Evolutionary conservation across 2,329 filamentous ascomycete genomes (phyloP).

Genomic region (Phaeosphaeria sp.): DNA sequence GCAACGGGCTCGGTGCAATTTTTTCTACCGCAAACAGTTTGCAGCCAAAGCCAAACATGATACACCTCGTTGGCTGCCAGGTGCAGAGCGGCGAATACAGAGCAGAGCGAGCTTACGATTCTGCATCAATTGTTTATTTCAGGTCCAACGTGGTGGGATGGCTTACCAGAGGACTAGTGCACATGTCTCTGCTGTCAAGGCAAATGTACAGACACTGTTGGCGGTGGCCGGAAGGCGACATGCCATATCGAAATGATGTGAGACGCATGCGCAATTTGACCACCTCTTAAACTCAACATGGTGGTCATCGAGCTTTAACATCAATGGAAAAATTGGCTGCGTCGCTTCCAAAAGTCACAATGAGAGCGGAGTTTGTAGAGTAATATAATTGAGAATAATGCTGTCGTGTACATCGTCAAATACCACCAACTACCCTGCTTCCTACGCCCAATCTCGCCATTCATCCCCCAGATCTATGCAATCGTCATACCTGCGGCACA

Average conservation of each 20-base stretch:
- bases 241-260: neutral
- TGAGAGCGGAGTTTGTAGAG: neutral
- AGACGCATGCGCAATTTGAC: neutral
- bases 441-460: neutral
- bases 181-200: neutral
- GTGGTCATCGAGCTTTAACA: neutral
- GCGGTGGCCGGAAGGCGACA: neutral
- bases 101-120: neutral
- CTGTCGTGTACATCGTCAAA: neutral
- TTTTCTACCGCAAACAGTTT: neutral
- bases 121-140: neutral
- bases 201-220: neutral
- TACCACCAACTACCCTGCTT: neutral
- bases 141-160: neutral
- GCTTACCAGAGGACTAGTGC: neutral
- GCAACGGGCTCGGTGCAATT: neutral
- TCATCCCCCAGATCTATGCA: neutral
- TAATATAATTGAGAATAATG: neutral
- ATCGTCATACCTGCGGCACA: constrained; percentile 7
- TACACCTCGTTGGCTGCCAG: neutral
- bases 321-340: neutral
- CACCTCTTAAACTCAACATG: neutral
- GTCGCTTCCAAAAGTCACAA: neutral
- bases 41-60: neutral
- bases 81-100: neutral